Evolutionary conservation across 2,329 filamentous ascomycete genomes (phyloP), one percentile per base, ranked within the genome.

Genomic region (Aspergillus versicolor): DNA sequence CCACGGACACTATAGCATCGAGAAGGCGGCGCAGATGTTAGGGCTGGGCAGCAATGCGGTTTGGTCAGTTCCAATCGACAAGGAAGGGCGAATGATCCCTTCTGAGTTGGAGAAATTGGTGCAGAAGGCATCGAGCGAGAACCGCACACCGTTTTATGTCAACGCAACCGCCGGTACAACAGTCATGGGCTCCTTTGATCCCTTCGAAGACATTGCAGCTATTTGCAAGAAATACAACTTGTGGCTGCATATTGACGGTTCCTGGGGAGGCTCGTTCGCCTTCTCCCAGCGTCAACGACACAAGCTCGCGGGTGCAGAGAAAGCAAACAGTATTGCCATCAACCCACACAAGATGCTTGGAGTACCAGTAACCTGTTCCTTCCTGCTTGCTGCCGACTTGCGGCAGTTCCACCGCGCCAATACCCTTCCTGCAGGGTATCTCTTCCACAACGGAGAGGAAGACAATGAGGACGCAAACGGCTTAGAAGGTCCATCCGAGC

Each of bases 281-380:
- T 97, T 97, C 76, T 89, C 86, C 0, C 67, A 80, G n/a, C 77
- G 76, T 56, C 87, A 89, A 43, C 78, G 77, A 45, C 65, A 77
- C 53, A 90, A 91, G 69, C 77, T 97, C 9, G 73, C 78, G 1
- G 93, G 93, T 13, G 79, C 83, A 2, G 82, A 92, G 44, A 81
- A 88, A 41, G 94, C 92, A 9, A 84, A 97, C 74, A 91, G 87
- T 13, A 79, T 97, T 40, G 91, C 92, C 2, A 84, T 96, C 54
- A 97, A 96, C 74, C 92, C 94, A 56, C 94, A 99, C 78, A 97
- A 97, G 78, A 97, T 97, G 94, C 84, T 97, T 70, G 91, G 91
- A 57, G 90, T 91, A 3, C 93, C 94, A 0, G 79, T 95, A 41
- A 96, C 92, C 0, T 97, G 92, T 77, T 92, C 89, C 0, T 97